Evolutionary conservation across 1,284 basidiomycete genomes (phyloP), one percentile per base, ranked within the genome.

Genomic region (Porogramme epimiltina): DNA sequence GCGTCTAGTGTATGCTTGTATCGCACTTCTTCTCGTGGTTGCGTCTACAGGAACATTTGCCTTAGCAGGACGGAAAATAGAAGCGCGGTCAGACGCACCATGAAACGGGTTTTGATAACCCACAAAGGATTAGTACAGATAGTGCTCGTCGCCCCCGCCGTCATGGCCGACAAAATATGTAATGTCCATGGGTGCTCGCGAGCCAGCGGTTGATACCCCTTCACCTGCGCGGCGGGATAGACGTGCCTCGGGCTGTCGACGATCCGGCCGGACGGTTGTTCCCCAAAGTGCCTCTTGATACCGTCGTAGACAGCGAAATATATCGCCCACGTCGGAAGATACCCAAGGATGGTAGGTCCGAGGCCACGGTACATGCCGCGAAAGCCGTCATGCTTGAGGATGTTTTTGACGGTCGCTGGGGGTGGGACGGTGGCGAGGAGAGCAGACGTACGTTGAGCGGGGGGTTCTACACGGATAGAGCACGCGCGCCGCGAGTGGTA

Each of bases 291-390:
- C 22, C 82, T 82, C 78, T 97, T 97, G 71, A 95, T 90, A 54
- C 89, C 84, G 73, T 98, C 95, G 73, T 97, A 97, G 18, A 98
- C 92, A n/a, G 93, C 87, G 70, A 98, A 98, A 71, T 97, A 98
- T 62, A 98, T 98, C 23, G 93, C 95, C 95, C 95, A 97, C 9
- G 95, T 98, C 22, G 95, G 95, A 36, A 98, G 82, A 72, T 98
- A 97, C 6, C 95, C 95, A 4, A 95, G 81, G 53, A 98, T 82
- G 13, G 95, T 98, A n/a, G 95, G 95, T 9, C 95, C 95, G 23
- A 98, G 80, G 13, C 95, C 95, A 38, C 95, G 85, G 73, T 98
- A 98, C 56, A 97, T 78, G 13, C 95, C 95, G 45, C 87, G 82
- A 48, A 95, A 63, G 8, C 95, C 95, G 58, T 91, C 84, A 56